These are phyloP conservation scores for Iodosphaeria phyllophila DNA, from an alignment of 2,329 filamentous ascomycete species.

Conservation along the genomic window DNA sequence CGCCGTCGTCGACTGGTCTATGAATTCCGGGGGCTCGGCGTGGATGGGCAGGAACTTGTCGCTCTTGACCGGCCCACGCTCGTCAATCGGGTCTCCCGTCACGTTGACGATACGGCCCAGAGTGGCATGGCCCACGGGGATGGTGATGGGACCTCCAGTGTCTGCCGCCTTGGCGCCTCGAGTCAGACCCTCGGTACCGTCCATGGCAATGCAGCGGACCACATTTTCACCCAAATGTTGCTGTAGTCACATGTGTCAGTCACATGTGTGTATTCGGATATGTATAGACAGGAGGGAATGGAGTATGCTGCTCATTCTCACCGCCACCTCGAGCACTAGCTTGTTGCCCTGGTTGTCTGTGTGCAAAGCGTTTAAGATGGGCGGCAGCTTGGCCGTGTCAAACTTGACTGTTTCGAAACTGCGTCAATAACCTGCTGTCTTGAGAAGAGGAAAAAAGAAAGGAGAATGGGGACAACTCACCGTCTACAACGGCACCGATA, in stretches of 20 bases:
- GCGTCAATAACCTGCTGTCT: slow-evolving; percentile 7
- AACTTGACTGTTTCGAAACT: slow-evolving; percentile 63
- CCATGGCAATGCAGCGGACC: slow-evolving; percentile 99
- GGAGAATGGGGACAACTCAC: slow-evolving; percentile 34
- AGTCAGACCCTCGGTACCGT: slow-evolving; percentile 99
- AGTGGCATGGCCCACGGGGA: slow-evolving; percentile 83
- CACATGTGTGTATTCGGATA: slow-evolving; percentile 1
- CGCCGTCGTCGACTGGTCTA: slow-evolving; percentile 87
- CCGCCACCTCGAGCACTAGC: slow-evolving; percentile 89
- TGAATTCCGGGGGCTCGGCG: slow-evolving; percentile 80
- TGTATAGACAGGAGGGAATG: neutral
- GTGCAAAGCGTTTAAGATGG: slow-evolving; percentile 93
- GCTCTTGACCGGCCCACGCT: slow-evolving; percentile 94
- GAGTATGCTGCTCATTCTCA: slow-evolving; percentile 27
- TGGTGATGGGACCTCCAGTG: slow-evolving; percentile 88
- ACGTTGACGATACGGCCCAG: slow-evolving; percentile 99
- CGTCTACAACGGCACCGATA: slow-evolving; percentile 98
- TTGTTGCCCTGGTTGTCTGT: slow-evolving; percentile 85
- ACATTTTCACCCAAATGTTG: slow-evolving; percentile 99
- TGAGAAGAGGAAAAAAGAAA: too few species aligned
- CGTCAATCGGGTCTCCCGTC: slow-evolving; percentile 99
- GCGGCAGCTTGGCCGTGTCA: slow-evolving; percentile 77
- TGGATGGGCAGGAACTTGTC: slow-evolving; percentile 81
- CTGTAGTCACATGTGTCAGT: slow-evolving; percentile 30
- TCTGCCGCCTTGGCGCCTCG: slow-evolving; percentile 74